Base-by-base conservation (phyloP, 2,329 filamentous ascomycete species). In the Claviceps pazoutovae region DNA sequence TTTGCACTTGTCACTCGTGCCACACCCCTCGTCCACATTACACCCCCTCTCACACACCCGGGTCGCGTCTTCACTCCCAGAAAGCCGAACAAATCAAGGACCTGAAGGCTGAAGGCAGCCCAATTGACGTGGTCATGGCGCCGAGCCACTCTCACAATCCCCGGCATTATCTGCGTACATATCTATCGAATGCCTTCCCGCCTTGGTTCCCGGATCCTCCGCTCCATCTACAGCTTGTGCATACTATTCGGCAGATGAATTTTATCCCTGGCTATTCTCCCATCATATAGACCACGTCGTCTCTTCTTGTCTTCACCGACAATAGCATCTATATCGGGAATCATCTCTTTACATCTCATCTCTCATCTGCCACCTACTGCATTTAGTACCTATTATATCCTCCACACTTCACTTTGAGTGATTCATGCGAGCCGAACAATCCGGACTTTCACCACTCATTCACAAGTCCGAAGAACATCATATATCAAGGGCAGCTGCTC, bases 151-250 rank as follows among this genome's bases (percentile, higher is more conserved):
- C 26, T 14, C 48, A 19, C 14, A 44, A 17, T 17, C 39, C 19
- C 39, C n/a, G 39, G 41, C 41, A 21, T 21, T 30, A 39, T 48
- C 11, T 11, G 7, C 26, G 34, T 46, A 46, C 26, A 46, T 42
- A 50, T 50, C 34, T 50, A 45, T 46, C 49, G 41, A 26, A 50
- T 46, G 41, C 16, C 49, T 37, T 50, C 41, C 49, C 41, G 30
- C 45, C n/a, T 19, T 48, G 26, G 17, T 37, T 6, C 2, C 34
- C 34, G 34, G 13, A 39, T 48, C 46, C 19, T 48, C 7, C 46
- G 36, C 34, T 39, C n/a, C 46, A 43, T 21, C 41, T 23, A 4
- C 13, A 43, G 21, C 11, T 43, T 23, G 26, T 30, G 8, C 21
- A 21, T 26, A 11, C 17, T 42, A 17, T 43, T 43, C 41, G 46